Evolutionary conservation across 2,329 filamentous ascomycete species (phyloP).

Genomic region (Ascosphaera apis): DNA sequence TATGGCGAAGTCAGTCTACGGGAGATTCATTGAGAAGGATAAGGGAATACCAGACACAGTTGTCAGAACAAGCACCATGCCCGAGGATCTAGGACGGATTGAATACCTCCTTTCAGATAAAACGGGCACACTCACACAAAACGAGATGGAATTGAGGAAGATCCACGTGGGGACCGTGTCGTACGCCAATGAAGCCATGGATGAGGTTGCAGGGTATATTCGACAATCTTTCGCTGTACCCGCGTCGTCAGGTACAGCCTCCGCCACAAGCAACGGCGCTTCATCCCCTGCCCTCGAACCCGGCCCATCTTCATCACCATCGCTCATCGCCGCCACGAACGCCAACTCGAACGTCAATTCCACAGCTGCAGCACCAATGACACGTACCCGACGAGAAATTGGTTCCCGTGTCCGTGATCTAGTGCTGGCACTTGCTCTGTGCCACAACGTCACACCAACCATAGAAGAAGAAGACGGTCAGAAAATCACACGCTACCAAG

Average conservation of each 20-base stretch:
- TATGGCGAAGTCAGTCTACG: slow-evolving; percentile 91
- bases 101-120: slow-evolving; percentile 95
- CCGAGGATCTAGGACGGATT: slow-evolving; percentile 82
- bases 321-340: slow-evolving; percentile 50
- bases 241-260: slow-evolving; percentile 18
- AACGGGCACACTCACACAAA: slow-evolving; percentile 92
- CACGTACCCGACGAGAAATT: slow-evolving; percentile 76
- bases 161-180: slow-evolving; percentile 96
- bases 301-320: too few species aligned
- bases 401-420: slow-evolving; percentile 82
- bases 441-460: slow-evolving; percentile 91
- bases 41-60: slow-evolving; percentile 75
- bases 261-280: too few species aligned
- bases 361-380: slow-evolving; percentile 35
- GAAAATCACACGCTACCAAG: slow-evolving; percentile 68
- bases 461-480: slow-evolving; percentile 61
- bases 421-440: slow-evolving; percentile 73
- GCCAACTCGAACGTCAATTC: slow-evolving; percentile 20
- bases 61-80: slow-evolving; percentile 90
- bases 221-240: slow-evolving; percentile 52
- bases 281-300: too few species aligned
- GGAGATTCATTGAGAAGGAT: slow-evolving; percentile 83
- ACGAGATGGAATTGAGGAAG: slow-evolving; percentile 98
- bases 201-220: slow-evolving; percentile 74
- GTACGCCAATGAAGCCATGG: slow-evolving; percentile 97